phyloP scores from a whole-genome alignment of 2,329 filamentous ascomycete species.

The Didymella sp. region DNA sequence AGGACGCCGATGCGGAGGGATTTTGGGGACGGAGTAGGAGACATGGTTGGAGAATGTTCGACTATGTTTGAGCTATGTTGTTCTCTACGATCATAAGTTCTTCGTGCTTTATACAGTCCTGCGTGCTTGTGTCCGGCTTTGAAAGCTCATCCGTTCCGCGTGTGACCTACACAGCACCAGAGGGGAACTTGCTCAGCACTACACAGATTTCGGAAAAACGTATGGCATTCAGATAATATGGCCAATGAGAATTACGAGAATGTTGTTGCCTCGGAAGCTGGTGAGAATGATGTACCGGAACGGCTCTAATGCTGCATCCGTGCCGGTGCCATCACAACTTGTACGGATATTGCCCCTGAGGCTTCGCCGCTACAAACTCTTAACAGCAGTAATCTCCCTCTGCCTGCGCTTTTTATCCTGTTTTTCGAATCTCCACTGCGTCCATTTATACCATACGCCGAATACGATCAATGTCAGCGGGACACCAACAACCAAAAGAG shows the following conservation, averaged over 20 bases:
- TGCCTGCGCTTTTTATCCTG: neutral
- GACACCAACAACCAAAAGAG: neutral
- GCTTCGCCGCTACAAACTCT: neutral
- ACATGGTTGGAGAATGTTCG: too few relatives aligned
- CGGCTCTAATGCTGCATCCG: neutral
- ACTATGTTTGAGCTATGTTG: too few relatives aligned
- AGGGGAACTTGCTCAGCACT: neutral
- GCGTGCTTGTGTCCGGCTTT: neutral
- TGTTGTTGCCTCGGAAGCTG: neutral
- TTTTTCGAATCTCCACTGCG: neutral
- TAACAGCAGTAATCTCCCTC: neutral
- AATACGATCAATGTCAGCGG: constrained; percentile 4
- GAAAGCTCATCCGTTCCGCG: neutral
- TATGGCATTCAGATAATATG: too few relatives aligned
- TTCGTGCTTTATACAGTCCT: neutral
- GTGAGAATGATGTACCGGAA: neutral
- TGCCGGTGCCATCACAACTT: neutral
- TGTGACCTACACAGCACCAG: neutral
- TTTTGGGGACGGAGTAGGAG: constrained; percentile 11
- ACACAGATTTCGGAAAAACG: too few relatives aligned
- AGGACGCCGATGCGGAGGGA: constrained; percentile 52
- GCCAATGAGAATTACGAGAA: neutral
- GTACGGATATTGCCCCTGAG: too few relatives aligned
- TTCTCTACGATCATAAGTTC: neutral
- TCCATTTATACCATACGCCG: neutral